Conservation (phyloP, 2,329 filamentous ascomycete species). For the Aspergillus proliferans region DNA sequence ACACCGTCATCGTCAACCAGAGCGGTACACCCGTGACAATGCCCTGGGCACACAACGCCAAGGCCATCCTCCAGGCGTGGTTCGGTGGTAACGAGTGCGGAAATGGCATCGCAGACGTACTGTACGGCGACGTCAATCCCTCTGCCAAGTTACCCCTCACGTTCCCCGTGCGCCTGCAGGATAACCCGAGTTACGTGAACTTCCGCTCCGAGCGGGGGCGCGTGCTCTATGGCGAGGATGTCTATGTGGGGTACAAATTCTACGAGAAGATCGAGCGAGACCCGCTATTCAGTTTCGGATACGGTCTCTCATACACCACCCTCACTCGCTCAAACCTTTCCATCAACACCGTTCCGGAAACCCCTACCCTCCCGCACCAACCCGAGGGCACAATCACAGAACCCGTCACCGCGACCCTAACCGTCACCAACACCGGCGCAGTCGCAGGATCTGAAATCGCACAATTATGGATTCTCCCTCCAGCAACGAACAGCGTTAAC, state of each 20-base stretch:
- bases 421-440: slow-evolving; percentile 50
- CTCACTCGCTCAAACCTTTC: slow-evolving; percentile 52
- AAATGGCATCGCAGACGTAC: slow-evolving; percentile 70
- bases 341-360: slow-evolving; percentile 20
- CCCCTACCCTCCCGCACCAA: slow-evolving; percentile 27
- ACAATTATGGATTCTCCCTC: slow-evolving; percentile 48
- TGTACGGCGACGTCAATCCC: slow-evolving; percentile 69
- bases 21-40: slow-evolving; percentile 63
- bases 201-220: slow-evolving; percentile 61
- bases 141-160: slow-evolving; percentile 68
- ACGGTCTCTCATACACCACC: slow-evolving; percentile 68
- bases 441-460: slow-evolving; percentile 50
- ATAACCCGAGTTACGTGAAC: slow-evolving; percentile 69
- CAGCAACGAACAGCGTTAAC: slow-evolving; percentile 46
- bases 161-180: slow-evolving; percentile 61
- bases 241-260: slow-evolving; percentile 72
- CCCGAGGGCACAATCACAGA: slow-evolving; percentile 31
- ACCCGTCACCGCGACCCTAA: slow-evolving; percentile 41
- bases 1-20: slow-evolving; percentile 68
- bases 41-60: slow-evolving; percentile 41
- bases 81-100: slow-evolving; percentile 84
- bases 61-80: slow-evolving; percentile 68
- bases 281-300: slow-evolving; percentile 67
- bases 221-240: slow-evolving; percentile 67
- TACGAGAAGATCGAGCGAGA: slow-evolving; percentile 61